Base-by-base conservation (phyloP, 2,329 filamentous ascomycete genomes). In the Leptographium wingfieldii region DNA sequence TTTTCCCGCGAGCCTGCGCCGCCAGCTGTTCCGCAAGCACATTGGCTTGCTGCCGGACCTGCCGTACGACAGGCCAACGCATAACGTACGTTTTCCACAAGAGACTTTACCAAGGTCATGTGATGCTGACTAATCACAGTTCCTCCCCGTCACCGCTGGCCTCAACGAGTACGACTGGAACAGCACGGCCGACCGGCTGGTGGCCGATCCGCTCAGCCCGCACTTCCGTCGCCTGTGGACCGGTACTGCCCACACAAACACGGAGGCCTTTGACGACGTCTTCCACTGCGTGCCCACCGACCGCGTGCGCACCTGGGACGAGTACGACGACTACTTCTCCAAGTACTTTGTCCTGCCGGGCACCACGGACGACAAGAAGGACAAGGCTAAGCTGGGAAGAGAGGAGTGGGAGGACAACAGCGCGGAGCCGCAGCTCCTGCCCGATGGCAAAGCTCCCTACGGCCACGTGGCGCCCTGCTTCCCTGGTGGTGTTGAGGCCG, bases 1-100 rank as follows among this genome's bases (percentile, higher is more conserved):
- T 59, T 92, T 92, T 69, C 89, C 90, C 1, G 78, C 88, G 5
- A 88, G 85, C 1, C 84, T 96, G 11, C 87, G 91, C 22, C 83
- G 91, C 40, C 84, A 92, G 69, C 81, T 96, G 62, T 95, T 90
- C 83, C 84, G 90, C 67, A 95, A 96, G 75, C 92, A 96, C 69
- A 80, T 96, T 1, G 92, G 91, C 55, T 78, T 95, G 11, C 77
- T 95, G 16, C 85, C 86, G 0, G 78, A 88, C 10, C 89, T 95
- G 71, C 75, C 78, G 40, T 84, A 85, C 67, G 87, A 85, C 61
- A 73, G 72, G 14, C 80, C 87, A 4, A 83, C 88, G 64, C 77
- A 80, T 54, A 95, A 95, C 72, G 63, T 90, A 10, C 58, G 59
- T 33, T 7, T 31, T 31, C 29, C 29, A 4, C 29, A 35, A 35